Conservation (phyloP, 1,139 yeast species). For the Debaryomycetaceae sp. region DNA sequence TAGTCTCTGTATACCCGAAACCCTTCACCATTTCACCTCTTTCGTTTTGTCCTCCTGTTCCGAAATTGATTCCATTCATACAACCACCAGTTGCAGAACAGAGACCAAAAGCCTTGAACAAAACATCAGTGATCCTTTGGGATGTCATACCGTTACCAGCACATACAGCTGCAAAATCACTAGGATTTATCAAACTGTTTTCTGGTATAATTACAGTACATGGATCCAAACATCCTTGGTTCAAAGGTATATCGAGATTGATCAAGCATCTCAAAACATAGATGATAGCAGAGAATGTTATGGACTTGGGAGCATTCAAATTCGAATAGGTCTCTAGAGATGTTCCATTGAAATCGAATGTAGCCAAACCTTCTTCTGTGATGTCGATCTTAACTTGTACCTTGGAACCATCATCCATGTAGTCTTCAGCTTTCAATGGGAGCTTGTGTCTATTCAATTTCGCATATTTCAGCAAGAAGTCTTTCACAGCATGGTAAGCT, state of each 20-base stretch:
- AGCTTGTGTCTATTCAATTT: slow-evolving; percentile 17
- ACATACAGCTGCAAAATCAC: slow-evolving; percentile 42
- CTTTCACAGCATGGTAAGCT: slow-evolving; percentile 38
- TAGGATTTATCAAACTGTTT: slow-evolving; percentile 36
- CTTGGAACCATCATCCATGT: slow-evolving; percentile 46
- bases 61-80: slow-evolving; percentile 44
- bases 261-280: slow-evolving; percentile 39
- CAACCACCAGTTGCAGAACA: slow-evolving; percentile 45
- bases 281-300: slow-evolving; percentile 36
- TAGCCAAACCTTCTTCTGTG: slow-evolving; percentile 27
- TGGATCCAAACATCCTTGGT: slow-evolving; percentile 45
- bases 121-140: slow-evolving; percentile 39
- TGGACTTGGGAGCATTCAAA: slow-evolving; percentile 54
- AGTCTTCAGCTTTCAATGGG: slow-evolving; percentile 25
- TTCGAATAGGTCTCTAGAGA: slow-evolving; percentile 60
- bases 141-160: slow-evolving; percentile 50
- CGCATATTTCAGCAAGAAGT: slow-evolving; percentile 18
- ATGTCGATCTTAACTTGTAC: slow-evolving; percentile 34
- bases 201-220: slow-evolving; percentile 37
- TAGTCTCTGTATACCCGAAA: slow-evolving; percentile 47
- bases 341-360: slow-evolving; percentile 47
- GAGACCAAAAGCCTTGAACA: slow-evolving; percentile 39
- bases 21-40: slow-evolving; percentile 36
- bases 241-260: slow-evolving; percentile 26
- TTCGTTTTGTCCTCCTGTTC: slow-evolving; percentile 36